phyloP scores from a whole-genome alignment of 2,329 filamentous ascomycete genomes.

The Plenodomus lindquistii region DNA sequence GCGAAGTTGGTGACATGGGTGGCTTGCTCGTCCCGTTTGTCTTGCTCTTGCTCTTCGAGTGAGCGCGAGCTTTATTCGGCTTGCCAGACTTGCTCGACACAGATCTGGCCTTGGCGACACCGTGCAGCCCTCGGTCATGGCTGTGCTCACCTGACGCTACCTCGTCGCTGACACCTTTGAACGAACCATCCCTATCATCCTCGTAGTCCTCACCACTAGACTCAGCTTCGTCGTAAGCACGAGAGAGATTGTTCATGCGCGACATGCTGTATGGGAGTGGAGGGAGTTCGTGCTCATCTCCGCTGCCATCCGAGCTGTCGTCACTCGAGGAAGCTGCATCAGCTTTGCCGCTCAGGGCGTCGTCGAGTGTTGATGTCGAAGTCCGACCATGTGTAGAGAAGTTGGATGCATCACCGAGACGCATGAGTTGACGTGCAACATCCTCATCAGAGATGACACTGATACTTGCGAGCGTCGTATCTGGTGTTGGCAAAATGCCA shows the following conservation, averaged over 20 bases:
- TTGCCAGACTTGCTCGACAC: conserved; percentile 47
- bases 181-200: conserved; percentile 55
- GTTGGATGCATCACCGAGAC: conserved; percentile 90
- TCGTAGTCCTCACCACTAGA: conserved; percentile 66
- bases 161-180: conserved; percentile 60
- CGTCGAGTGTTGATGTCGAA: conserved; percentile 89
- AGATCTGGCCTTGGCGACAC: conserved; percentile 41
- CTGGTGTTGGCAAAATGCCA: conserved; percentile 80
- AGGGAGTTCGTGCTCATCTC: conserved; percentile 58
- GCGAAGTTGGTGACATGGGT: conserved; percentile 61
- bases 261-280: conserved; percentile 34
- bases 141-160: conserved; percentile 41
- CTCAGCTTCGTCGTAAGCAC: conserved; percentile 55
- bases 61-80: conserved; percentile 44
- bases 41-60: conserved; percentile 59
- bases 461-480: conserved; percentile 79
- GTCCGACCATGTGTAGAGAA: conserved; percentile 84
- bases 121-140: conserved; percentile 48
- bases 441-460: conserved; percentile 98
- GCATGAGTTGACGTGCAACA: conserved; percentile 95
- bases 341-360: conserved; percentile 87
- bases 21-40: conserved; percentile 45
- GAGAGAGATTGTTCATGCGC: conserved; percentile 32
- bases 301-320: conserved; percentile 72
- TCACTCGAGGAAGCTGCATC: conserved; percentile 61